Evolutionary conservation across 2,329 filamentous ascomycete species (phyloP), one percentile per base, ranked within the genome.

Genomic region (Botrytis sinoallii): DNA sequence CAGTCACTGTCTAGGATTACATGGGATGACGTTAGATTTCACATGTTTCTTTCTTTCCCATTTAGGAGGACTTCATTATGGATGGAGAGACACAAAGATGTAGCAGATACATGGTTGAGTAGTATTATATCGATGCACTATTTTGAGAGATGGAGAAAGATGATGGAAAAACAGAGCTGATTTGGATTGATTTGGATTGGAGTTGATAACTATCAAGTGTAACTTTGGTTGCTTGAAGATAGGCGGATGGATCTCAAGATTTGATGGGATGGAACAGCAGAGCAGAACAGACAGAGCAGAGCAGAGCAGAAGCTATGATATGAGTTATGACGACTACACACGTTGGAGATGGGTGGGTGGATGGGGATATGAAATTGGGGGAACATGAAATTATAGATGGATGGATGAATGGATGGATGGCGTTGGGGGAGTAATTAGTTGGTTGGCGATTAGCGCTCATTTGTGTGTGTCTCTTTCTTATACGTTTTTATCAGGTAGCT

Each of bases 311-410:
- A 29, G 55, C 38, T 44, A 38, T 70, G 29, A 70, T 44, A 70
- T 46, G 68, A 70, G n/a, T 63, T 63, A 48, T 63, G 66, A 42
- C 16, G 61, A 67, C n/a, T 16, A 40, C 44, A 59, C n/a, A 60
- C 7, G 9, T 32, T 55, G 32, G 44, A 64, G 46, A 61, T 69
- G 38, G 46, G 6, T 40, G 44, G 16, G 29, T 65, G 71, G 48
- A 48, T 65, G 61, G 40, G 14, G 38, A 42, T 32, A 57, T 57
- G 71, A 52, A 59, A 16, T 29, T n/a, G 48, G 64, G 29, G 46
- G 22, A 40, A 29, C 29, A 22, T 57, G 40, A 22, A 12, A 42
- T 12, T 40, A 69, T 69, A 57, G 66, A 69, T 32, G 46, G 22
- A 52, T 8, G 67, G n/a, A 60, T 42, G 48, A n/a, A 59, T 67